Evolutionary conservation across 441 rosid species (phyloP), one percentile per base, ranked within the genome.

Genomic region (Arabidopsis lyrata): DNA sequence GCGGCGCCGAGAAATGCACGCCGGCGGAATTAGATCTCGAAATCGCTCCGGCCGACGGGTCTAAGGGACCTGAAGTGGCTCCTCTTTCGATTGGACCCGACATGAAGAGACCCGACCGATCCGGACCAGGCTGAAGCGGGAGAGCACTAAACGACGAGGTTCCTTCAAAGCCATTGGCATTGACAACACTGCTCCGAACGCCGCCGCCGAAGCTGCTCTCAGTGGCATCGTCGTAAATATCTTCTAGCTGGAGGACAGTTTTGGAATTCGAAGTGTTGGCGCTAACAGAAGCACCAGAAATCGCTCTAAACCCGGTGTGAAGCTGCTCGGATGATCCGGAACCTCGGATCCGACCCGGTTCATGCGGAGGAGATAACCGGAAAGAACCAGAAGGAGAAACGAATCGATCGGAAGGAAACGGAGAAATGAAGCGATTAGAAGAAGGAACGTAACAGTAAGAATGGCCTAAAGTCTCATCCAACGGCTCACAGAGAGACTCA

Each of bases 251-350:
- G 38, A 87, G 85, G 75, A 92, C 91, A 41, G 97, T 90, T 58
- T 87, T 83, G 64, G 99, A 96, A 63, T 93, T 90, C 5, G 86
- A 79, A 12, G 91, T 83, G 81, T 95, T 95, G 31, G 99, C 97
- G 69, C 98, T 86, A 15, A 94, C 93, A 0, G 98, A 86, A 8
- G 98, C 98, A 14, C 98, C 98, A 18, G 98, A 94, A 56, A 94
- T 94, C 70, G 96, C 77, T 78, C 83, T 83, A 74, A 94, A 94
- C 15, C 84, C 81, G 11, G 76, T 64, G 60, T 70, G 58, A 39
- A 75, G 70, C 70, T 62, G 79, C 35, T 75, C 79, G 12, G 90
- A 78, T 36, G 86, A 88, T 57, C 87, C 77, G 24, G 64, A 81
- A 61, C 72, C 36, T 22, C 87, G 74, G 76, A 78, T 45, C 68